Conservation (phyloP, 1,284 basidiomycete species). For the Leucoagaricus sp. region DNA sequence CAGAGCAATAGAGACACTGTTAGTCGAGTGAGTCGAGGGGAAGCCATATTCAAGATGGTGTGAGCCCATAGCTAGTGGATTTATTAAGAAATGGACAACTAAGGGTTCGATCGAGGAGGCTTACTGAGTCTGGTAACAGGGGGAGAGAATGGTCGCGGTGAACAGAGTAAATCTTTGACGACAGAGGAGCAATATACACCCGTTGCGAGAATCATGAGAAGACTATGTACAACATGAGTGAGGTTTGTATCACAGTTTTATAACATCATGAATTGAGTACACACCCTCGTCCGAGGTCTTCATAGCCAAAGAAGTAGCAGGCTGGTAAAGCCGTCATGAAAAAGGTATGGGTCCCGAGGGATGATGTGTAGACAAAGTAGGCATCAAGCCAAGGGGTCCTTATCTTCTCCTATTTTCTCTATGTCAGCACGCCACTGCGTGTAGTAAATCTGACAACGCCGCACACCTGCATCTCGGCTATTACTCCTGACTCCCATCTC, state of each 20-base stretch:
- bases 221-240: too few species aligned
- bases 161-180: constrained; percentile 88
- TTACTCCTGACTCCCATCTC: constrained; percentile 61
- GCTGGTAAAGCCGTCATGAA: constrained; percentile 90
- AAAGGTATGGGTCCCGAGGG: constrained; percentile 92
- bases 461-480: constrained; percentile 75
- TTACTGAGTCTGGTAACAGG: constrained; percentile 85
- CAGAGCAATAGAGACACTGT: constrained; percentile 86
- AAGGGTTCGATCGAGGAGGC: constrained; percentile 27
- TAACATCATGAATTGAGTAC: constrained; percentile 29
- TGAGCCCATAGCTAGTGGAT: constrained; percentile 68
- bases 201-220: constrained; percentile 73
- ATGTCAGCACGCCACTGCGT: not conserved
- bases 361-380: constrained; percentile 91
- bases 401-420: constrained; percentile 47
- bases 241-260: too few species aligned
- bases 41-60: constrained; percentile 94
- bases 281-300: constrained; percentile 73
- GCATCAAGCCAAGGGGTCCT: constrained; percentile 76
- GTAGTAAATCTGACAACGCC: not conserved
- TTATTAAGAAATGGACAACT: constrained; percentile 1
- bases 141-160: constrained; percentile 89
- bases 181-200: constrained; percentile 88
- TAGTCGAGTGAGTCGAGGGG: constrained; percentile 95
- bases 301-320: constrained; percentile 86